Evolutionary conservation across 2,329 filamentous ascomycete species (phyloP), one percentile per base, ranked within the genome.

Genomic region (Cordyceps cicadae): DNA sequence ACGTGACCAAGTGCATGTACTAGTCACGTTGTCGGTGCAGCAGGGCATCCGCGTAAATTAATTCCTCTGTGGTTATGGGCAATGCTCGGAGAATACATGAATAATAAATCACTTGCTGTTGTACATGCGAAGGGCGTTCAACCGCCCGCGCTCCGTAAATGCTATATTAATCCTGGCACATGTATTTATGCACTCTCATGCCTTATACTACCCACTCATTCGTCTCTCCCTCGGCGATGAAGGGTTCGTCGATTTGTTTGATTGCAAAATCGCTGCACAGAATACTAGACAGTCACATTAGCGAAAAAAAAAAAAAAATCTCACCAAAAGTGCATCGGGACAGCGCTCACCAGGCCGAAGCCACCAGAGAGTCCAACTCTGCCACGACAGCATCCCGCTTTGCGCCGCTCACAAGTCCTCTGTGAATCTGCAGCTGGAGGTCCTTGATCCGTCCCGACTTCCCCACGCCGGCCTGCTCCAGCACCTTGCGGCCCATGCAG

Each of bases 221-320:
- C 64, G 78, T 71, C 92, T 83, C 68, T 97, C 93, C 24, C 81
- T 80, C 5, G 81, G 76, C 41, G 61, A 97, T 84, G 70, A 99
- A 97, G 0, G 94, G 92, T 76, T 96, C 91, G 68, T 97, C 91
- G 62, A 99, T 90, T 69, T 89, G 84, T 77, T 92, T 95, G 70
- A 99, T 96, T 3, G 93, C 94, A 75, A 95, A 85, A 65, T 99
- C 94, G 70, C 92, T 92, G 74, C 94, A 99, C 21, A 99, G 77
- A 59, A 97, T 92, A 79, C 92, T 94, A 66, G 32, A 52, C 21
- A 55, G 46, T 67, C 12, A 60, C 49, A 62, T 71, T 64, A 72
- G 68, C 7, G n/a, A n/a, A n/a, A n/a, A n/a, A n/a, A n/a, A n/a
- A n/a, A n/a, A 32, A 14, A 21, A 6, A 60, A 55, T 54, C 21